A percentile compares a stretch with the other conserved stretches of the same genome.
Conservation (phyloP, 805 yeast species). For the Yamadazyma sp. region DNA sequence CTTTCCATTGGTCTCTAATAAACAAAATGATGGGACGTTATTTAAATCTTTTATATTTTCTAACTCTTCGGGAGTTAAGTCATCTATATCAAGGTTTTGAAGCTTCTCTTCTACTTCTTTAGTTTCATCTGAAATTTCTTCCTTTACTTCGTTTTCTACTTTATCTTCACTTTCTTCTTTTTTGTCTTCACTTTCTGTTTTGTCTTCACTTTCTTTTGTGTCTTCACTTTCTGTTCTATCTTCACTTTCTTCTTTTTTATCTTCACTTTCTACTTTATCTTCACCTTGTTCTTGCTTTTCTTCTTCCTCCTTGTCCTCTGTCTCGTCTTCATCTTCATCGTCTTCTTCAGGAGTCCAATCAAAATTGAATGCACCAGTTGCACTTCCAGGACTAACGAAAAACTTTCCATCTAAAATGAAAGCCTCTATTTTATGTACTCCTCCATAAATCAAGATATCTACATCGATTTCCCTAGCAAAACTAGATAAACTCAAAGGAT, state of each 20-base stretch:
- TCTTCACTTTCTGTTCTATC: constrained; percentile 23
- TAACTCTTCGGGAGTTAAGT: constrained; percentile 10
- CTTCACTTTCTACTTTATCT: constrained; percentile 22
- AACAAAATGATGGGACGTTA: constrained; percentile 81
- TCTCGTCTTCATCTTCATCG: constrained; percentile 36
- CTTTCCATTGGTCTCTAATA: constrained; percentile 79
- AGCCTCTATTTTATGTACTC: constrained; percentile 89
- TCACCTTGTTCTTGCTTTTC: constrained; percentile 38
- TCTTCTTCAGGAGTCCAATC: constrained; percentile 57
- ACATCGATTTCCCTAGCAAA: constrained; percentile 90
- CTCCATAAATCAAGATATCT: constrained; percentile 89
- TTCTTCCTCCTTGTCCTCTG: constrained; percentile 24
- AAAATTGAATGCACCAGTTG: constrained; percentile 83
- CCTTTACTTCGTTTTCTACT: constrained; percentile 10
- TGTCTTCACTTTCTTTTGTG: constrained; percentile 15
- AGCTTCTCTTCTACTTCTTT: constrained; percentile 1
- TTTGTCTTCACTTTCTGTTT: constrained; percentile 36
- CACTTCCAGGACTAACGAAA: constrained; percentile 95
- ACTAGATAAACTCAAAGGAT: constrained; percentile 77
- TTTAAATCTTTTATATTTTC: constrained; percentile 11
- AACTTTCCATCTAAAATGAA: constrained; percentile 89
- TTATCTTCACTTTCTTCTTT: constrained; percentile 38
- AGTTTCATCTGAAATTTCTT: constrained; percentile 3
- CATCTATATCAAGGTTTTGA: constrained; percentile 2
- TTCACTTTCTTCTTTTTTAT: constrained; percentile 25